Evolutionary conservation across 176 grass and related monocot species (phyloP).

Genomic region (bread wheat (Triticum aestivum)): DNA sequence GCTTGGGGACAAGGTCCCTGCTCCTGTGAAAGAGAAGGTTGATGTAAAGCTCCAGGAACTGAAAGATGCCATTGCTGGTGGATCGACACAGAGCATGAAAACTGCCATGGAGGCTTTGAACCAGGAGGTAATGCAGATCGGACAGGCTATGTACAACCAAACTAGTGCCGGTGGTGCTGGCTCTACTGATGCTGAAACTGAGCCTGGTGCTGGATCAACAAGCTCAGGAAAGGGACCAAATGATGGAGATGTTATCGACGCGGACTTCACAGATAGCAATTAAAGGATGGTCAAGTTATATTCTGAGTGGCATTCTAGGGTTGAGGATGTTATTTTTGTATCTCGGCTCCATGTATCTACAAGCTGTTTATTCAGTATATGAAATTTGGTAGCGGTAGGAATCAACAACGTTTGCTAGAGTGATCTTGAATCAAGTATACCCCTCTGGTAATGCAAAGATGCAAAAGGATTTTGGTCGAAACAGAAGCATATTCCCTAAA

Average conservation of each 20-base stretch:
- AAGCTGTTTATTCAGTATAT: conserved; percentile 31
- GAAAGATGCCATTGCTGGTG: conserved; percentile 76
- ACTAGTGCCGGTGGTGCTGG: conserved; percentile 42
- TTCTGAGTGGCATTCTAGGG: conserved; percentile 13
- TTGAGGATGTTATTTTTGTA: conserved; percentile 37
- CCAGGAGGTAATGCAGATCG: conserved; percentile 97
- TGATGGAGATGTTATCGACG: conserved; percentile 88
- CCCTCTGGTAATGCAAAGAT: not conserved
- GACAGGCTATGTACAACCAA: conserved; percentile 91
- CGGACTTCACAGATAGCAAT: conserved; percentile 91
- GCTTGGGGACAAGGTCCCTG: conserved; percentile 84
- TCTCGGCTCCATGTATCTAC: conserved; percentile 30
- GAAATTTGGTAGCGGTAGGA: conserved; percentile 11
- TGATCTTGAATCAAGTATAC: conserved; percentile 29
- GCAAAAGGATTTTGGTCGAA: conserved; percentile 36
- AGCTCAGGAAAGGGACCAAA: conserved; percentile 49
- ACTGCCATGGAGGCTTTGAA: conserved; percentile 87
- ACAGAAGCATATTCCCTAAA: not conserved
- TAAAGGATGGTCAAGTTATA: conserved; percentile 28
- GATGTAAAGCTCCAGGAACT: conserved; percentile 82
- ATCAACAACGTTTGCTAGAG: conserved; percentile 14
- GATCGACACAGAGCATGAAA: conserved; percentile 80
- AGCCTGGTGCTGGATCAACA: conserved; percentile 44
- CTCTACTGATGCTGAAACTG: conserved; percentile 49
- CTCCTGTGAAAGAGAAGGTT: conserved; percentile 81